These are phyloP conservation scores for Ricinus communis DNA, from an alignment of 345 rosid species.

Conservation along the genomic window DNA sequence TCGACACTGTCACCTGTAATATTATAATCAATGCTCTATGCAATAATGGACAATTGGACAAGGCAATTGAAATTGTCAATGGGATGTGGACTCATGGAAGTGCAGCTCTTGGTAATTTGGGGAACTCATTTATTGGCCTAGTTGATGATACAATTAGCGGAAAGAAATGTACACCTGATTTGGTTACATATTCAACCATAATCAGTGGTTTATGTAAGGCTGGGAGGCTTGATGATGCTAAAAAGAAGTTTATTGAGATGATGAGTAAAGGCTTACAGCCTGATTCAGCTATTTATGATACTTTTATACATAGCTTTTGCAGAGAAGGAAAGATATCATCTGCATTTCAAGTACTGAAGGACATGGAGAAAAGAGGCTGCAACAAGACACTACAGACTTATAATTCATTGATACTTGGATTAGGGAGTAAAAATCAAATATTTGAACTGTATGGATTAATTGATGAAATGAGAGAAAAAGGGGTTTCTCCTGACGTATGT, in stretches of 20 bases:
- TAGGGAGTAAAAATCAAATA: constrained; percentile 72
- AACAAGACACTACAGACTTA: constrained; percentile 76
- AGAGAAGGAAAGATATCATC: constrained; percentile 87
- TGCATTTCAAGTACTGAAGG: constrained; percentile 91
- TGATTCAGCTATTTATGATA: constrained; percentile 69
- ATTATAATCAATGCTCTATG: constrained; percentile 84
- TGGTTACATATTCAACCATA: constrained; percentile 73
- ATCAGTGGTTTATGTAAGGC: constrained; percentile 78
- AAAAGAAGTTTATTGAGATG: constrained; percentile 76
- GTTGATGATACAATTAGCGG: constrained; percentile 56
- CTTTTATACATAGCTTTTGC: constrained; percentile 74
- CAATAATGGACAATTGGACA: constrained; percentile 68
- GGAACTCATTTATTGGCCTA: constrained; percentile 69
- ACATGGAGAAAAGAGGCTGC: constrained; percentile 92
- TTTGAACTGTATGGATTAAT: constrained; percentile 91
- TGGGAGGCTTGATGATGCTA: constrained; percentile 79
- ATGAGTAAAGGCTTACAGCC: constrained; percentile 66
- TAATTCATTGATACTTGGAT: constrained; percentile 78
- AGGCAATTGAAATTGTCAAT: constrained; percentile 76
- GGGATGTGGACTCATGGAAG: constrained; percentile 86
- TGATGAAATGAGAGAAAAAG: constrained; percentile 94
- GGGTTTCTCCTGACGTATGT: constrained; percentile 70
- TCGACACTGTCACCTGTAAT: constrained; percentile 91
- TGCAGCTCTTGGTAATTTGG: constrained; percentile 86
- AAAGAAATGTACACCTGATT: constrained; percentile 75